Evolutionary conservation across 2,329 filamentous ascomycete genomes (phyloP).

Genomic region (Monilinia laxa): DNA sequence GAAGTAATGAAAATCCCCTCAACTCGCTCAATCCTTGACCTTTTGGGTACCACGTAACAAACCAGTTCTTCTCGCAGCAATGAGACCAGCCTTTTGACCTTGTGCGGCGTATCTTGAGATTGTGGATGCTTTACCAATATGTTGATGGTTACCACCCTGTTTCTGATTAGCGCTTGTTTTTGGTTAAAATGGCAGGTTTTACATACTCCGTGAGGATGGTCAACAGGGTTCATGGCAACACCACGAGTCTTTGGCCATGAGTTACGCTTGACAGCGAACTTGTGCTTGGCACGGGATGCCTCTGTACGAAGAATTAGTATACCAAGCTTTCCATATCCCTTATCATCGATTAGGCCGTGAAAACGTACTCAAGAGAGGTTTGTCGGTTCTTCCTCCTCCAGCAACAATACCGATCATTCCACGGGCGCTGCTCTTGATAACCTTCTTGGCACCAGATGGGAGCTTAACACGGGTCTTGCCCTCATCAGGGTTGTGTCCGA

Average conservation of each 20-base stretch:
- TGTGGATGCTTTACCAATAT: conserved; percentile 93
- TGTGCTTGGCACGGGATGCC: conserved; percentile 99
- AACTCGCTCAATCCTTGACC: conserved; percentile 79
- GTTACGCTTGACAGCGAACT: conserved; percentile 99
- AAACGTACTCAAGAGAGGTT: conserved; percentile 86
- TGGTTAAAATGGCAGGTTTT: not conserved
- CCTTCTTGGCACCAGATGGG: conserved; percentile 98
- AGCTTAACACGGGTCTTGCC: conserved; percentile 99
- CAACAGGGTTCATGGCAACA: conserved; percentile 99
- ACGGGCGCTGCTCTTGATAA: conserved; percentile 85
- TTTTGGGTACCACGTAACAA: conserved; percentile 99
- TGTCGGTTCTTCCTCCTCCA: conserved; percentile 99
- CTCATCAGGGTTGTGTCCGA: conserved; percentile 97
- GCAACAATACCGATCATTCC: conserved; percentile 99
- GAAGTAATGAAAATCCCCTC: conserved; percentile 39
- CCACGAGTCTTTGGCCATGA: conserved; percentile 99
- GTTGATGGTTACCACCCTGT: conserved; percentile 93
- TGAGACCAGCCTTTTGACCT: conserved; percentile 99
- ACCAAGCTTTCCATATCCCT: not conserved
- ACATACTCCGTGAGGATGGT: conserved; percentile 87
- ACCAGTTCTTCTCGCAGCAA: conserved; percentile 99
- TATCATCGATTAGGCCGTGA: not conserved
- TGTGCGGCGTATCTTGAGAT: conserved; percentile 96
- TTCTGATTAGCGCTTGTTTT: conserved; percentile 45
- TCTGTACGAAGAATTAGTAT: conserved; percentile 59